Base-by-base conservation (phyloP, 2,329 filamentous ascomycete genomes). In the Xylaria sp. region DNA sequence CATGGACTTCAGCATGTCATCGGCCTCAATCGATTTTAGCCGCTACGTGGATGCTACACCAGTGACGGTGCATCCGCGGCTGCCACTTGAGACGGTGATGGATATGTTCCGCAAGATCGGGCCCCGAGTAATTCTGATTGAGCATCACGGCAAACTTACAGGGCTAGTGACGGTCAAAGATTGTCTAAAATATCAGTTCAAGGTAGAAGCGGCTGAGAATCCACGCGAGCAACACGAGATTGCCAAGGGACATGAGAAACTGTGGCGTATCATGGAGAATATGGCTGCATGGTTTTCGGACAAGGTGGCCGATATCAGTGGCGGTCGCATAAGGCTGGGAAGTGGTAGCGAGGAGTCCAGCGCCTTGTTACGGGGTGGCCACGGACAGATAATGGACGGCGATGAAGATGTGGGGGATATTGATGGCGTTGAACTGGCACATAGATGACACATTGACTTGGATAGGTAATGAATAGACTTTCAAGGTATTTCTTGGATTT, bases 61-160 rank as follows among this genome's bases (percentile, higher is more conserved):
- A 0, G 88, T 99, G 1, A 92, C 94, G 0, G 94, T 94, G 0
- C 96, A 99, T 76, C 96, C 96, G 0, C 89, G 93, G 1, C 87
- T 98, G 0, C 92, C 95, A 0, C 88, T 99, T 0, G 96, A 99
- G 80, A 99, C 96, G 0, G 95, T 97, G 36, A 97, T 99, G 94
- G 96, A 99, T 76, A 85, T 99, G 11, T 99, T 99, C 84, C 95
- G 95, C 78, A 99, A 98, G 82, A 96, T 99, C 77, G 96, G 96
- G 0, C 96, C 95, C 0, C 88, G 96, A 1, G 94, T 97, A 5
- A 95, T 99, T 56, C 85, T 99, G 3, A 91, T 97, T 44, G 96
- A 99, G 78, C 91, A 97, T 76, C 91, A 92, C 65, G 96, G 96
- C 15, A 88, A 88, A 56, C 85, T 99, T 1, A 88, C 87, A 0